A percentile compares a stretch with the other conserved stretches of the same genome.
Conservation (phyloP, 768 basidiomycete species). For the Psilocybe cubensis region DNA sequence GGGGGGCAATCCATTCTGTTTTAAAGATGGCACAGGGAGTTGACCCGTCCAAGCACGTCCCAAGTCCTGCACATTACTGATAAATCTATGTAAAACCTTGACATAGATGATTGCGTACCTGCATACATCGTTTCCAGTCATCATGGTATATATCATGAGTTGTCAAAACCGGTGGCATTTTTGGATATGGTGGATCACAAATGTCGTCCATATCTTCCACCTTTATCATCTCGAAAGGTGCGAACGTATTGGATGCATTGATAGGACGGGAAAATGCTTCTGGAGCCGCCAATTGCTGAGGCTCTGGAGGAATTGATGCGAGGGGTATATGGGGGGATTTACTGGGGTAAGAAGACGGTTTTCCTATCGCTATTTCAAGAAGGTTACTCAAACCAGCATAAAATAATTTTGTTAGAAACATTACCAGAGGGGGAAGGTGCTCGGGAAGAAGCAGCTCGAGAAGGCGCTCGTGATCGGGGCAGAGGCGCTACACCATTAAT, state of each 20-base stretch:
- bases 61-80: conserved; percentile 55
- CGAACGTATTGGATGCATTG: conserved; percentile 67
- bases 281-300: conserved; percentile 59
- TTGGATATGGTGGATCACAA: conserved; percentile 57
- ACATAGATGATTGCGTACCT: conserved; percentile 46
- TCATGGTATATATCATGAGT: conserved; percentile 79
- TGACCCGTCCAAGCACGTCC: conserved; percentile 77
- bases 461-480: conserved; percentile 25
- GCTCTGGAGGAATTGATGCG: conserved; percentile 32
- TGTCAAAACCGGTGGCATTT: conserved; percentile 72
- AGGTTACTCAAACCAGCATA: conserved; percentile 21
- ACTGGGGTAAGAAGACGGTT: conserved; percentile 22
- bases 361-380: conserved; percentile 21
- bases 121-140: conserved; percentile 82
- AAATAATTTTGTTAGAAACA: conserved; percentile 14
- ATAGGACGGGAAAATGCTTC: conserved; percentile 78
- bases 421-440: conserved; percentile 57
- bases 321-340: conserved; percentile 37
- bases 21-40: conserved; percentile 62
- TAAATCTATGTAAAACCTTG: neutral
- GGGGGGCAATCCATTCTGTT: conserved; percentile 50
- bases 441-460: conserved; percentile 58
- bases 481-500: conserved; percentile 33
- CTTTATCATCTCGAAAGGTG: conserved; percentile 71
- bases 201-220: conserved; percentile 81